Percentiles rank a stretch among this genome's conserved stretches.
phyloP scores from a whole-genome alignment of 768 basidiomycete species.

The Rhizopogon vesiculosus region DNA sequence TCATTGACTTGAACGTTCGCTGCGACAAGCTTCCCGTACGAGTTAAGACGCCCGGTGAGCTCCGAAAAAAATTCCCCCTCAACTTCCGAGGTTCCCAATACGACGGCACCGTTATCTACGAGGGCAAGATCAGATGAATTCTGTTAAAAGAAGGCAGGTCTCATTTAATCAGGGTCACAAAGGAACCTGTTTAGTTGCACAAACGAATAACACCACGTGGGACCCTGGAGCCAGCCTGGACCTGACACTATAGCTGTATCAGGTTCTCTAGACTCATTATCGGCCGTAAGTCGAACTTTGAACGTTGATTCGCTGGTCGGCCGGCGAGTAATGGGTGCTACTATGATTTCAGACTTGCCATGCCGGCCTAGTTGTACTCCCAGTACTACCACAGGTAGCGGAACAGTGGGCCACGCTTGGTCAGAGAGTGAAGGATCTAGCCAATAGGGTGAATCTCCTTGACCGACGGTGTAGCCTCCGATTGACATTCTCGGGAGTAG shows the following conservation, averaged over 20 bases:
- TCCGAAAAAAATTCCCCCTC: neutral
- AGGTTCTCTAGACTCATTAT: neutral
- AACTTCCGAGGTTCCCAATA: neutral
- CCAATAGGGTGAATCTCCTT: neutral
- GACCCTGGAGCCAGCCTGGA: neutral
- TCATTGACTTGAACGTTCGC: neutral
- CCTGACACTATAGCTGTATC: neutral
- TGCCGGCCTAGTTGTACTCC: neutral
- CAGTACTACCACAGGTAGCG: neutral
- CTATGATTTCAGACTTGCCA: neutral
- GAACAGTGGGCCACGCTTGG: neutral
- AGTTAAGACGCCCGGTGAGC: neutral
- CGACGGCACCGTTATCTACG: neutral
- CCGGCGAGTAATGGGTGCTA: neutral
- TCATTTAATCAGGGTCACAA: neutral
- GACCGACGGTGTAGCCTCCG: neutral
- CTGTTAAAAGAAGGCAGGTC: neutral
- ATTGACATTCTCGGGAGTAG: neutral
- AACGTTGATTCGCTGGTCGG: neutral
- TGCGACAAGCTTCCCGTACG: neutral
- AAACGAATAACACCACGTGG: neutral
- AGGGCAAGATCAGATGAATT: neutral
- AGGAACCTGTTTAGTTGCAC: neutral
- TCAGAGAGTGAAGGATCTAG: neutral
- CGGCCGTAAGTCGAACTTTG: neutral